A percentile compares a stretch with the other conserved stretches of the same genome.
These are phyloP conservation scores for Clonostachys solani DNA, from an alignment of 2,329 filamentous ascomycete species.

Conservation along the genomic window DNA sequence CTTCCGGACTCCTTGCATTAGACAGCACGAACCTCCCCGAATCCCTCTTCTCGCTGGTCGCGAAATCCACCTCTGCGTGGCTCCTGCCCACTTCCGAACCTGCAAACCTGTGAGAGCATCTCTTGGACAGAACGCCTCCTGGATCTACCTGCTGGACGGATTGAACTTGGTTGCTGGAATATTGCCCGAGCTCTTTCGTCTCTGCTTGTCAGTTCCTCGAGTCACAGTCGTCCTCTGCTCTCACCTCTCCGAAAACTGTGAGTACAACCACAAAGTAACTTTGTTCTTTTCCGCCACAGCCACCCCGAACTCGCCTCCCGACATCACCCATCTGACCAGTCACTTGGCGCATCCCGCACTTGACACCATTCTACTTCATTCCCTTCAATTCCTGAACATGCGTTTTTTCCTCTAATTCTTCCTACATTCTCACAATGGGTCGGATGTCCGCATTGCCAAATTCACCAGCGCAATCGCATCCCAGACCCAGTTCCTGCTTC, in stretches of 20 bases:
- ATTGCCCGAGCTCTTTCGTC: constrained; percentile 22
- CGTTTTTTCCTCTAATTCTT: not conserved
- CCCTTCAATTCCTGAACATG: not conserved
- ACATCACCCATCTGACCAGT: not conserved
- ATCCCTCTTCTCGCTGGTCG: too few species aligned
- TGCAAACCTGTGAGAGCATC: too few species aligned
- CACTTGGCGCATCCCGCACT: not conserved
- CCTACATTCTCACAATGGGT: not conserved
- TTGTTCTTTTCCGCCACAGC: not conserved
- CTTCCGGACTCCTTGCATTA: too few species aligned
- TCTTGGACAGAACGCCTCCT: too few species aligned
- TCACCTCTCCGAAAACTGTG: not conserved
- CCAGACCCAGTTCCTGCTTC: too few species aligned
- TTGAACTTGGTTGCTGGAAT: constrained; percentile 28
- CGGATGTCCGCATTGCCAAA: not conserved
- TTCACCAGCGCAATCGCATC: not conserved
- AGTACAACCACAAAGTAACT: not conserved
- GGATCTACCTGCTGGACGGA: too few species aligned
- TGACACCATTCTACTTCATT: not conserved
- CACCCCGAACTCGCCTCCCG: not conserved
- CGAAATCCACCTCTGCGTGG: too few species aligned
- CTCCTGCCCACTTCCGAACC: too few species aligned
- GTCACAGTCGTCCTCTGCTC: not conserved
- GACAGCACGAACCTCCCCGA: too few species aligned
- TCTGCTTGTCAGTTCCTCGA: not conserved